Evolutionary conservation across 192 early-diverging fungal genomes (phyloP).

Genomic region (Helicostylum pulchrum): DNA sequence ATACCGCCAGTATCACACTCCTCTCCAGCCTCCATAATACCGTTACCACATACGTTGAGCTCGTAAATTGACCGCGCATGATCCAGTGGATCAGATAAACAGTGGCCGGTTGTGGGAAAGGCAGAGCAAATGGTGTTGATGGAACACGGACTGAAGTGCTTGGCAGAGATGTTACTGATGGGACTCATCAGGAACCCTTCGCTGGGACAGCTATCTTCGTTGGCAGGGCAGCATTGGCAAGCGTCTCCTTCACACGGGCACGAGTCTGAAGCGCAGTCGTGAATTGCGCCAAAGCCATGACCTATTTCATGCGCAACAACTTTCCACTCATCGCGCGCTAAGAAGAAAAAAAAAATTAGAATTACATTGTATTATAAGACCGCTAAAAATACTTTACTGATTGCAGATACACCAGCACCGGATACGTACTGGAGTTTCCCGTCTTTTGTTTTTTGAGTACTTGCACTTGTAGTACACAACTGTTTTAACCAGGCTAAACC

Average conservation of each 20-base stretch:
- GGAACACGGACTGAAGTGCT: slow-evolving; percentile 65
- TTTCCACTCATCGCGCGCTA: slow-evolving; percentile 81
- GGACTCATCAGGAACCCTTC: slow-evolving; percentile 47
- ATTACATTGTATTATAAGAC: no score
- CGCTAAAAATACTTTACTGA: no score
- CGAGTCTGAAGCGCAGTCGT: slow-evolving; percentile 76
- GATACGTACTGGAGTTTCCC: slow-evolving; percentile 58
- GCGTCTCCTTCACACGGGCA: slow-evolving; percentile 54
- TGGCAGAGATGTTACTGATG: slow-evolving; percentile 50
- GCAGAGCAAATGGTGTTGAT: slow-evolving; percentile 51
- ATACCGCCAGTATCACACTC: slow-evolving; percentile 87
- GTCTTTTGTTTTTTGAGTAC: slow-evolving; percentile 42
- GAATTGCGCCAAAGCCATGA: slow-evolving; percentile 80
- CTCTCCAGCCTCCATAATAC: slow-evolving; percentile 82
- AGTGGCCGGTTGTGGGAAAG: slow-evolving; percentile 24
- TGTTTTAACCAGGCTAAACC: slow-evolving; percentile 86
- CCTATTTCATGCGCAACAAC: slow-evolving; percentile 94
- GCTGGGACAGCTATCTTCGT: neutral
- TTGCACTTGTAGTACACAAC: slow-evolving; percentile 58
- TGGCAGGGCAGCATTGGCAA: slow-evolving; percentile 54
- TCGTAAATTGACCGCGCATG: neutral
- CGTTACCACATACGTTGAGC: slow-evolving; percentile 75
- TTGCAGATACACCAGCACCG: slow-evolving; percentile 82
- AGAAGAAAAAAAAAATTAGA: slow-evolving; percentile 1
- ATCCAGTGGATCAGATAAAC: slow-evolving; percentile 31